Conservation (phyloP, 164 flowering plant species). For the Platanus orientalis region DNA sequence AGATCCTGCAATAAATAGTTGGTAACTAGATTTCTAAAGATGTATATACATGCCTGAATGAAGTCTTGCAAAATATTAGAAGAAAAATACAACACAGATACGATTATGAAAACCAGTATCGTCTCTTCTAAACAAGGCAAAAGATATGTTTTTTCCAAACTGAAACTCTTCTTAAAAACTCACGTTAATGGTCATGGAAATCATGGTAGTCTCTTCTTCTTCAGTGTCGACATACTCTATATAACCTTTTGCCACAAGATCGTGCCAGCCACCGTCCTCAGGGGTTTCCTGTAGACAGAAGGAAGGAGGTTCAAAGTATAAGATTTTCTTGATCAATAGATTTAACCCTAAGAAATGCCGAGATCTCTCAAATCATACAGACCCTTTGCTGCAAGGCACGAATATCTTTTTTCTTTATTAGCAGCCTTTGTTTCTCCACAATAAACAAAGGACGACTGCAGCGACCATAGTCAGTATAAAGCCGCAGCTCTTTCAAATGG, state of each 20-base stretch:
- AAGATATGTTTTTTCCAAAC: not conserved
- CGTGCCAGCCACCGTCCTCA: conserved; percentile 96
- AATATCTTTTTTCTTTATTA: conserved; percentile 86
- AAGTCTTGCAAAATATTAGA: not conserved
- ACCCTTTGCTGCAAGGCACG: conserved; percentile 83
- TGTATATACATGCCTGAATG: too few relatives aligned
- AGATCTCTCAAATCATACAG: conserved; percentile 11
- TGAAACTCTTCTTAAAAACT: conserved; percentile 20
- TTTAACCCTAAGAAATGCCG: not conserved
- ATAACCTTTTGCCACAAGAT: conserved; percentile 83
- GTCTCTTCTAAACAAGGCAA: not conserved
- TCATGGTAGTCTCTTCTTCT: conserved; percentile 99
- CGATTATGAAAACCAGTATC: not conserved
- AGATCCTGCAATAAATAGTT: conserved; percentile 61
- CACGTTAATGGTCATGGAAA: conserved; percentile 93
- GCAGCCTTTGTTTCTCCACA: conserved; percentile 85
- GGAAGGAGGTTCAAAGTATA: conserved; percentile 2
- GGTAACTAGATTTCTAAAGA: not conserved
- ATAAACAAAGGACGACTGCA: conserved; percentile 99
- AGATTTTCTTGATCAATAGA: not conserved
- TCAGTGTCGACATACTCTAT: conserved; percentile 95
- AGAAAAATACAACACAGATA: not conserved
- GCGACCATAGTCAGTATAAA: conserved; percentile 98
- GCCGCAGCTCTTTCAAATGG: conserved; percentile 77
- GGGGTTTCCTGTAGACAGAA: conserved; percentile 53